phyloP scores from a whole-genome alignment of 2,329 filamentous ascomycete species.

The Calycina marina region DNA sequence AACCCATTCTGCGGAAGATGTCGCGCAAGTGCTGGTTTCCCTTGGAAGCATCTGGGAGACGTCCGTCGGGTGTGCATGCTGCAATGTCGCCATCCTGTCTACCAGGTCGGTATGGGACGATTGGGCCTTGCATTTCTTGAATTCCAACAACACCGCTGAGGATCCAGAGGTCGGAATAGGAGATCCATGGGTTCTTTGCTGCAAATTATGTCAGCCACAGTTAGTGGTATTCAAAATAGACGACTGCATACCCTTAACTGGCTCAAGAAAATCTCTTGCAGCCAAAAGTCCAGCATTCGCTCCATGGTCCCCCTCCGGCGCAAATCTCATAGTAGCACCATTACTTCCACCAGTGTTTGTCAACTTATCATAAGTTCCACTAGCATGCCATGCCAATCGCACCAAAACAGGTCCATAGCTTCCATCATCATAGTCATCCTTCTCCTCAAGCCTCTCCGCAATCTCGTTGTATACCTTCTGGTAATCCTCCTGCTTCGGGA shows the following conservation, averaged over 20 bases:
- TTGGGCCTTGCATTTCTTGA: conserved; percentile 88
- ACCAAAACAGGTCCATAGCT: conserved; percentile 88
- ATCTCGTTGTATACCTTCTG: conserved; percentile 90
- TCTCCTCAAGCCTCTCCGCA: conserved; percentile 65
- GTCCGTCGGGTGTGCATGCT: conserved; percentile 87
- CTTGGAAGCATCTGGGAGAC: conserved; percentile 70
- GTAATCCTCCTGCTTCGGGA: conserved; percentile 73
- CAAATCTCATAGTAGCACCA: conserved; percentile 92
- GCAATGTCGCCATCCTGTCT: conserved; percentile 64
- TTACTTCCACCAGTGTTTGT: conserved; percentile 88
- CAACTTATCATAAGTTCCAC: conserved; percentile 79
- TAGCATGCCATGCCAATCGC: conserved; percentile 85
- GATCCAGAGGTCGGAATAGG: conserved; percentile 95
- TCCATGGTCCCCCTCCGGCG: conserved; percentile 76
- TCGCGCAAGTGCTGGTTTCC: conserved; percentile 68
- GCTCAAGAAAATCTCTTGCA: conserved; percentile 86
- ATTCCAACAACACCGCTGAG: conserved; percentile 72
- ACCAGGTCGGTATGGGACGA: conserved; percentile 78
- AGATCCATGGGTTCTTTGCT: conserved; percentile 86
- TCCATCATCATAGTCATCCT: conserved; percentile 92
- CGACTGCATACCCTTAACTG: conserved; percentile 55
- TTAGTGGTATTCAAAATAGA: background rate
- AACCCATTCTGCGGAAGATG: conserved; percentile 96
- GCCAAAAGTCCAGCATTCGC: conserved; percentile 82
- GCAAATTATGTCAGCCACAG: conserved; percentile 1